Conservation (phyloP, 2,329 filamentous ascomycete genomes). For the Epicoccum sorghinum region DNA sequence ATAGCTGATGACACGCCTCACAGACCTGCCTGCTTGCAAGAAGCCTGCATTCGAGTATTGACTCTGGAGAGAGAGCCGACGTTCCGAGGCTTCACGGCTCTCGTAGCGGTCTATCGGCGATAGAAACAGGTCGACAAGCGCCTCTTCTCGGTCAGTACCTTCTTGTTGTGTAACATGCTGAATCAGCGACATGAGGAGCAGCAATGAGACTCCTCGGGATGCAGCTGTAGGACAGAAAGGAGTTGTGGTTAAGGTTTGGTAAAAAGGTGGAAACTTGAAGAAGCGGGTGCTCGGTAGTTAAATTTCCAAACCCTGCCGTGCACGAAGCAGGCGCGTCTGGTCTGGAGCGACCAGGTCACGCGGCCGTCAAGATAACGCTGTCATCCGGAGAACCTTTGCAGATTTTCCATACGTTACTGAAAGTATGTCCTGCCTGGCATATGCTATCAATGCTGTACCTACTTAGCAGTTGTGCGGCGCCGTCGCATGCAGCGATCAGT, state of each 20-base stretch:
- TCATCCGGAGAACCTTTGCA: slow-evolving; percentile 12
- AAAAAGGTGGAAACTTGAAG: slow-evolving; percentile 7
- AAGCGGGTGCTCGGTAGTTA: slow-evolving; percentile 15
- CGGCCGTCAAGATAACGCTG: slow-evolving; percentile 8
- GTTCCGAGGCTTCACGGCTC: slow-evolving; percentile 37
- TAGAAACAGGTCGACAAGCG: slow-evolving; percentile 44
- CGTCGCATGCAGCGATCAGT: not conserved
- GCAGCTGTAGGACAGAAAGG: slow-evolving; percentile 16
- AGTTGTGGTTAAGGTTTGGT: slow-evolving; percentile 10
- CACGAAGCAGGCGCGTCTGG: slow-evolving; percentile 11
- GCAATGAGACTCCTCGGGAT: slow-evolving; percentile 15
- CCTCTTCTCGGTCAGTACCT: slow-evolving; percentile 55
- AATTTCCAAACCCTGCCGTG: slow-evolving; percentile 12
- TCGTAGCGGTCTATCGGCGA: slow-evolving; percentile 41
- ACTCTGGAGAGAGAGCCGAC: slow-evolving; percentile 40
- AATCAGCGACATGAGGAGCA: slow-evolving; percentile 55
- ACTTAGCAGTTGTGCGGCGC: not conserved
- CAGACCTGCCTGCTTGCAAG: slow-evolving; percentile 32
- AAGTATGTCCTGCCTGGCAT: slow-evolving; percentile 1
- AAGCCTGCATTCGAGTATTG: slow-evolving; percentile 30
- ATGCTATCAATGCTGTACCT: slow-evolving; percentile 3
- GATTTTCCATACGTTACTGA: not conserved
- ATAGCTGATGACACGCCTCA: slow-evolving; percentile 54
- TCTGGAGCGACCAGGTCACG: slow-evolving; percentile 13
- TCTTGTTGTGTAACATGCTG: slow-evolving; percentile 59